Evolutionary conservation across 164 flowering plant genomes (phyloP), one percentile per base, ranked within the genome.

Genomic region (Sextonia rubra): DNA sequence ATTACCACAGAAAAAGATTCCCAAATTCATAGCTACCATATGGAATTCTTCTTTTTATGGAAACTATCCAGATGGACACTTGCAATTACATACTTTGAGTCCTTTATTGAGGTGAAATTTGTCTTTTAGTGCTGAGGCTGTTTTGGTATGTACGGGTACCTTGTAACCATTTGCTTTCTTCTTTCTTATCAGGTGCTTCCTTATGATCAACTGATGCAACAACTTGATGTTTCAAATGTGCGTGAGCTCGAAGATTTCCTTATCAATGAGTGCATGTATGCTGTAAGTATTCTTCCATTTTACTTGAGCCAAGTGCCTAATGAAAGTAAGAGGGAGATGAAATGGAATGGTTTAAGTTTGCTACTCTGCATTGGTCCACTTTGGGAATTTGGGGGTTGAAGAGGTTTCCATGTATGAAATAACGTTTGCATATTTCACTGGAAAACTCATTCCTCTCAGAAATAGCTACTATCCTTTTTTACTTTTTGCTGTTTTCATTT

Each of bases 221-320:
- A 90, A 77, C 81, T 95, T 64, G 98, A 95, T 86, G 92, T 93
- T 71, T 73, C 83, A 73, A 95, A 90, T 87, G 98, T 93, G n/a
- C 93, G 99, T 23, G 92, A 93, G 77, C 94, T 95, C 77, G 99
- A 95, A 81, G 99, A 95, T 80, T 93, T 95, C 78, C 97, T 95
- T 58, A 95, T 95, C 69, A 94, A 91, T 80, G 97, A 95, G 77
- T 93, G 99, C 87, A 95, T 95, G 94, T 95, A 93, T 87, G 89
- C 86, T 89, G 99, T 95, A 88, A 26, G 98, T 82, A 18, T 69
- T 74, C 70, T 60, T 64, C 69, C 25, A 4, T 52, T 3, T 52
- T 52, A 37, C n/a, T 52, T 52, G 58, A 52, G 58, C 58, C n/a
- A 14, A 52, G 20, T 52, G 44, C 58, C 58, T 4, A 52, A 52